Conservation (phyloP, 2,329 filamentous ascomycete genomes). For the Colletotrichum neosansevieriae region DNA sequence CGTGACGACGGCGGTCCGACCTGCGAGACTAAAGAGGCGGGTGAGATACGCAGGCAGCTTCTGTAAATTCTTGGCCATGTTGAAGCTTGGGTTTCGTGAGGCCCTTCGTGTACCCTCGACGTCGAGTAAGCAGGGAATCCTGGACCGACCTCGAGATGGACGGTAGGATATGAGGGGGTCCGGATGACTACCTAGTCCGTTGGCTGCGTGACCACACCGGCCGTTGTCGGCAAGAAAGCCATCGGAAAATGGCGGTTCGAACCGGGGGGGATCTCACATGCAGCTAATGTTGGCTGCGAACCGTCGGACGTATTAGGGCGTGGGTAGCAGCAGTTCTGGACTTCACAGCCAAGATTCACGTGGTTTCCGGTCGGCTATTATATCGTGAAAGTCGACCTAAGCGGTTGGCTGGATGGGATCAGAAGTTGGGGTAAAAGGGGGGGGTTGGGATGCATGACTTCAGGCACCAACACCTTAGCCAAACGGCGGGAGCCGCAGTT, state of each 20-base stretch:
- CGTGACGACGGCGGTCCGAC: constrained; percentile 48
- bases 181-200: no score
- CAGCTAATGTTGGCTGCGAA: constrained; percentile 29
- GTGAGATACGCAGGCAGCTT: constrained; percentile 44
- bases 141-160: background rate
- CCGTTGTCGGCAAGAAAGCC: constrained; percentile 1
- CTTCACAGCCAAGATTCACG: constrained; percentile 1
- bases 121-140: background rate
- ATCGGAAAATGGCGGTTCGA: constrained; percentile 1
- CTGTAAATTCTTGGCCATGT: constrained; percentile 28
- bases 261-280: constrained; percentile 25
- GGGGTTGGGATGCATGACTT: constrained; percentile 10
- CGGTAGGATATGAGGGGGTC: background rate
- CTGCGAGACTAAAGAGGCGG: constrained; percentile 47
- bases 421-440: constrained; percentile 8
- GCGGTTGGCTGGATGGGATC: background rate
- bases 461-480: background rate
- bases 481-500: background rate
- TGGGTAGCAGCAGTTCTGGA: background rate
- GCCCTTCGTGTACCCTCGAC: no score
- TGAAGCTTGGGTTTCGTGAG: background rate
- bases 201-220: background rate
- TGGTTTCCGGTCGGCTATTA: background rate
- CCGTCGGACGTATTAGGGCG: background rate
- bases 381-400: background rate